Evolutionary conservation across 2,329 filamentous ascomycete species (phyloP).

Genomic region (Chrysoporthe austroafricana): DNA sequence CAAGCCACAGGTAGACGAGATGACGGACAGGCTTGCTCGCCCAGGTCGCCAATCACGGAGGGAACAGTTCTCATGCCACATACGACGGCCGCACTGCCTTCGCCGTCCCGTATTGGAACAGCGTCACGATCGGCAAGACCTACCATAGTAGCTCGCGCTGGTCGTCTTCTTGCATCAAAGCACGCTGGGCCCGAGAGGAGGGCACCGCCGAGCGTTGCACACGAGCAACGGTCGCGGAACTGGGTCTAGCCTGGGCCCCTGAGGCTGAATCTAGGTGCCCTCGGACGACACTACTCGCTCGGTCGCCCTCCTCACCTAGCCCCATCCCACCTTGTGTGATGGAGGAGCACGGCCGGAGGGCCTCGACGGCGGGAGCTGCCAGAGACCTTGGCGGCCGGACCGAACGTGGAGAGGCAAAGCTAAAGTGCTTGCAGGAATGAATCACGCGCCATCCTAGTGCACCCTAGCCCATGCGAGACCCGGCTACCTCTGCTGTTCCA

Average conservation of each 20-base stretch:
- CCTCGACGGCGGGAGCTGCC: background rate
- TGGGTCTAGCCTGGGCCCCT: background rate
- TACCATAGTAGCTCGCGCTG: background rate
- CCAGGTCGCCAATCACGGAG: background rate
- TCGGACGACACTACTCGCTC: background rate
- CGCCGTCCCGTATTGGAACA: background rate
- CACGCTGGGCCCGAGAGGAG: background rate
- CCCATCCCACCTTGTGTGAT: background rate
- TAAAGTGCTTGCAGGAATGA: slow-evolving; percentile 10
- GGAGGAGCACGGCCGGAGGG: background rate
- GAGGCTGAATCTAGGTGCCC: background rate
- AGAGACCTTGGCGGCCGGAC: background rate
- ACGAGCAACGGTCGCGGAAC: slow-evolving; percentile 1
- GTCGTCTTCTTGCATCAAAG: background rate
- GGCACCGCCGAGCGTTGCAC: background rate
- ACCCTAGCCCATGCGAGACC: slow-evolving; percentile 2
- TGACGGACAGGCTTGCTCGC: background rate
- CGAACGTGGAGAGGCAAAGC: background rate
- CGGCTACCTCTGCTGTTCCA: background rate
- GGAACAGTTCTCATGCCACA: background rate
- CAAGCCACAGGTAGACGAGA: slow-evolving; percentile 7
- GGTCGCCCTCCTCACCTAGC: background rate
- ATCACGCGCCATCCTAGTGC: slow-evolving; percentile 13
- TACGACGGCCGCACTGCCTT: background rate
- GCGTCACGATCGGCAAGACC: slow-evolving; percentile 7